Base-by-base conservation (phyloP, 257 asterid species). In the Solanum tacnaense region DNA sequence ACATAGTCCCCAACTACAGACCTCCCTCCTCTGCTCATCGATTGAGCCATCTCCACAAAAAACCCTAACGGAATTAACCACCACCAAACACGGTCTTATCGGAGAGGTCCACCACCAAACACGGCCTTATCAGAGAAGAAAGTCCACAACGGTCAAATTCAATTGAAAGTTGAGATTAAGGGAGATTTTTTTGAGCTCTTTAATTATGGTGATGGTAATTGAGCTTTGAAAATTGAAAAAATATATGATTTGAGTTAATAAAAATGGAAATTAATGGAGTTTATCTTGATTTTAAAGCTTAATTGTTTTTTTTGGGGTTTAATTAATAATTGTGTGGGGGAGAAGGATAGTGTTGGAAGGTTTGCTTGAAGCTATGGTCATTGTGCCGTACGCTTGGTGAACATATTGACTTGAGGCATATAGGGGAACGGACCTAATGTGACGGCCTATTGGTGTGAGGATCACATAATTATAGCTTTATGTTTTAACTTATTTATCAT, bases 1-100 rank as follows among this genome's bases (percentile, higher is more conserved):
- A 92, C 87, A 79, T 97, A 97, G 23, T 97, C 98, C 86, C 99
- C 99, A 23, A 97, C 98, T 62, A 84, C 34, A 41, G 86, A 92
- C 92, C 93, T 93, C 82, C 88, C 92, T 36, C 92, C 88, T 73
- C 90, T 83, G 75, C 92, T 87, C 91, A 74, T 74, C 90, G 94
- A 86, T 86, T 92, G 96, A 78, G 96, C 96, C 98, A 94, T 95
- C 65, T 82, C 39, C 68, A 20, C 13, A 20, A 83, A 56, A 56
- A 91, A 86, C 87, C 89, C 71, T 68, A 85, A 74, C 78, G 34
- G 85, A 67, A 60, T 71, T 79, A 60, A 79, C 29, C 20, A 74
- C 31, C 41, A 74, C 83, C 56, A 75, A 38, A 75, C 52, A 75
- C 56, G 83, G 56, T 32, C 83, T 75, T 75, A 38, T 75, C 21